A percentile compares a stretch with the other conserved stretches of the same genome.
Conservation (phyloP, 208 protist genomes). For the Trypanosoma platydactyli region DNA sequence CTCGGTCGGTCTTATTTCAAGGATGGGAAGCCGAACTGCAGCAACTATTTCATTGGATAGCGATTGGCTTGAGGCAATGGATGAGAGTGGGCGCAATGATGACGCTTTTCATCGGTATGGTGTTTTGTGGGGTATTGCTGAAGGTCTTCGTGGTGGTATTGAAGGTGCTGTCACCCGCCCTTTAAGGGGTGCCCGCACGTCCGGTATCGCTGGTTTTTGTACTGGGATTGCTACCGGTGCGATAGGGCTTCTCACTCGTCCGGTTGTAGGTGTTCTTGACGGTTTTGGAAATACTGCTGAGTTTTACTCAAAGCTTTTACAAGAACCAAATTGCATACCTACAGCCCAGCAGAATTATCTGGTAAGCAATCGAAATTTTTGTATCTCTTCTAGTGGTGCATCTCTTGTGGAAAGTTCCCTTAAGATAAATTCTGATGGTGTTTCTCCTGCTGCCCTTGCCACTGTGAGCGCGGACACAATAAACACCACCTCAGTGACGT, state of each 20-base stretch:
- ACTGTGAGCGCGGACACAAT: not conserved
- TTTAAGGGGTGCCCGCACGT: slow-evolving; percentile 38
- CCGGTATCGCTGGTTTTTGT: slow-evolving; percentile 58
- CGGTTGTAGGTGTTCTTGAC: slow-evolving; percentile 55
- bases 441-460: not conserved
- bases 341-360: slow-evolving; percentile 16
- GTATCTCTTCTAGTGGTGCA: not conserved
- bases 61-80: slow-evolving; percentile 17
- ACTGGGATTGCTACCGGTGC: slow-evolving; percentile 54
- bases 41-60: slow-evolving; percentile 25
- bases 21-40: slow-evolving; percentile 51
- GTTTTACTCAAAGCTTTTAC: slow-evolving; percentile 46
- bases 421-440: not conserved
- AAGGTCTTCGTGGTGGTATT: slow-evolving; percentile 42
- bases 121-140: slow-evolving; percentile 41
- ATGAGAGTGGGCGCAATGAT: not conserved
- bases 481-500: slow-evolving; percentile 2
- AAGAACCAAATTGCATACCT: slow-evolving; percentile 11
- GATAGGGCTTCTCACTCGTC: slow-evolving; percentile 54
- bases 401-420: not conserved
- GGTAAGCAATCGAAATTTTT: slow-evolving; percentile 27
- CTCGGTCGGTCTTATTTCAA: slow-evolving; percentile 63
- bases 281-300: slow-evolving; percentile 61
- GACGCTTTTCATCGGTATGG: slow-evolving; percentile 8
- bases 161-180: slow-evolving; percentile 44